Conservation (phyloP, 495 filamentous ascomycete species). For the Hypoxylon rickii region DNA sequence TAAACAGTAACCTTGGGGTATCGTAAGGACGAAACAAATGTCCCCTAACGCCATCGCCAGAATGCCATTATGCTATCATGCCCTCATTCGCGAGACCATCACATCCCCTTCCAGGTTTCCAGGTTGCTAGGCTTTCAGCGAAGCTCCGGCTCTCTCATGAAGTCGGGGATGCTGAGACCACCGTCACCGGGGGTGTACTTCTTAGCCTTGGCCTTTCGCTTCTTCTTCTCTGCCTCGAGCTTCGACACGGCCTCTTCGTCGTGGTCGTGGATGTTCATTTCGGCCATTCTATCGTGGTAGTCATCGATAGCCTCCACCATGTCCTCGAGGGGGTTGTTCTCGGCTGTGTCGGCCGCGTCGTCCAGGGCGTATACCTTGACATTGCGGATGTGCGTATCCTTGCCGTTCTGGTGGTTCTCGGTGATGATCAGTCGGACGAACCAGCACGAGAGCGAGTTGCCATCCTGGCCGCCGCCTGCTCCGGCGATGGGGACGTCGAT, state of each 20-base stretch:
- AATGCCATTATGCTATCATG: background rate
- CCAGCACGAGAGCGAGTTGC: slow-evolving; percentile 78
- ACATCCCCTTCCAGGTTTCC: background rate
- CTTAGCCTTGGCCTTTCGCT: slow-evolving; percentile 29
- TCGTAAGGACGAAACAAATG: slow-evolving; percentile 17
- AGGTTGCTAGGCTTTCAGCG: too few species aligned
- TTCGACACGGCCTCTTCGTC: slow-evolving; percentile 33
- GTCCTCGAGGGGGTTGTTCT: slow-evolving; percentile 39
- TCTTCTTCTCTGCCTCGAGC: slow-evolving; percentile 16
- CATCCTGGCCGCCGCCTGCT: slow-evolving; percentile 64
- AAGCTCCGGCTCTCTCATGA: slow-evolving; percentile 52
- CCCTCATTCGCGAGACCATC: too few species aligned
- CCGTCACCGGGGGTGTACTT: slow-evolving; percentile 37
- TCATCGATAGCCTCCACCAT: slow-evolving; percentile 37
- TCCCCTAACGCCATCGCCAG: slow-evolving; percentile 18
- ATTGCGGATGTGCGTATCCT: slow-evolving; percentile 94
- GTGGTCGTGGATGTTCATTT: slow-evolving; percentile 35
- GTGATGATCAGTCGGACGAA: slow-evolving; percentile 84
- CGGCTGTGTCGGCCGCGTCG: slow-evolving; percentile 42
- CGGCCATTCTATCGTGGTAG: slow-evolving; percentile 15
- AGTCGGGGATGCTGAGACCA: slow-evolving; percentile 44
- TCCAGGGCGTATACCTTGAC: slow-evolving; percentile 89
- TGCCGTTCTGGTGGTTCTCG: slow-evolving; percentile 99
- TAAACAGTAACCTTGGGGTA: slow-evolving; percentile 17
- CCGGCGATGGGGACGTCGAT: slow-evolving; percentile 78